These are phyloP conservation scores for Papiliotrema nemorosa DNA, from an alignment of 1,284 basidiomycete species.

Conservation along the genomic window DNA sequence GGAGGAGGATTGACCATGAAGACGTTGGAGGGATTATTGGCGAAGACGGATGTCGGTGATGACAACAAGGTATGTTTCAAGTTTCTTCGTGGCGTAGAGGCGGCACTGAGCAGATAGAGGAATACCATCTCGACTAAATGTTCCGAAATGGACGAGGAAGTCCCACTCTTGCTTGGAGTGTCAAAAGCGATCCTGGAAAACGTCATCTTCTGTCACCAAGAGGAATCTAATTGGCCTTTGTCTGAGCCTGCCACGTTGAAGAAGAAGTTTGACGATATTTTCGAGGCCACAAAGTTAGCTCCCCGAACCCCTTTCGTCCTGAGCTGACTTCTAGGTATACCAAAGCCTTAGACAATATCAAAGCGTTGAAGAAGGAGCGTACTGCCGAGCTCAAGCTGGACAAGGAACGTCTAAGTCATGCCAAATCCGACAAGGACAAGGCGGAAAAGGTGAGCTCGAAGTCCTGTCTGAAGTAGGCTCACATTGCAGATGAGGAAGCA, in stretches of 20 bases:
- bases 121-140: conserved; percentile 91
- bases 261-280: conserved; percentile 99
- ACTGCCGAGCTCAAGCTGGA: conserved; percentile 88
- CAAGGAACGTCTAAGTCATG: conserved; percentile 73
- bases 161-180: conserved; percentile 88
- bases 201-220: conserved; percentile 99
- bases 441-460: conserved; percentile 59
- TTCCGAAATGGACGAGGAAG: conserved; percentile 92
- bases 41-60: conserved; percentile 63
- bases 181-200: conserved; percentile 96
- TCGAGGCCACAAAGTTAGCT: conserved; percentile 87
- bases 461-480: neutral
- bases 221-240: conserved; percentile 97
- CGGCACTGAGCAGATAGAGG: conserved; percentile 55
- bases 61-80: conserved; percentile 63
- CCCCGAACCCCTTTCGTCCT: neutral
- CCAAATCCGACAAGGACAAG: conserved; percentile 79
- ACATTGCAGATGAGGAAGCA: conserved; percentile 36
- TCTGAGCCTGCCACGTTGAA: conserved; percentile 86
- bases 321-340: conserved; percentile 69
- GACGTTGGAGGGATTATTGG: conserved; percentile 89
- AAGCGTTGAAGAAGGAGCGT: conserved; percentile 81
- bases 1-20: conserved; percentile 87
- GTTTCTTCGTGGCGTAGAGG: neutral
- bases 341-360: conserved; percentile 94